Conservation (phyloP, 2,329 filamentous ascomycete species). For the Curvularia sp. region DNA sequence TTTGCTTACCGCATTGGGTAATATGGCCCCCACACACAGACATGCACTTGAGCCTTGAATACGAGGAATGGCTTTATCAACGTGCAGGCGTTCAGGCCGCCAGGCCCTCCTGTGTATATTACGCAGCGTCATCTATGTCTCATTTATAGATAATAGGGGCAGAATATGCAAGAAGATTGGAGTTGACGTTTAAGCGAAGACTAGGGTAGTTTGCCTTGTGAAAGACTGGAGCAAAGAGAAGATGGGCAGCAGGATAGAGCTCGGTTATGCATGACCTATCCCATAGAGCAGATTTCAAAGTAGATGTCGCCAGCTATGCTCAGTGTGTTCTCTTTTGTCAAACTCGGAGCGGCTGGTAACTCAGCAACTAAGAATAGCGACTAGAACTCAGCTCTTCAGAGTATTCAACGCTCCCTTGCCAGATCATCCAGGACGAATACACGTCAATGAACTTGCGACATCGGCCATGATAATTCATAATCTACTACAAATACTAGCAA, state of each 20-base stretch:
- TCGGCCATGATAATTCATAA: not conserved
- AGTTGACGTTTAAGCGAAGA: not conserved
- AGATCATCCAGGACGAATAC: not conserved
- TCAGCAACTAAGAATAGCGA: not conserved
- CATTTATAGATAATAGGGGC: not conserved
- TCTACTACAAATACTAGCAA: not conserved
- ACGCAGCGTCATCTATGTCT: not conserved
- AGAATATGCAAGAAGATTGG: not conserved
- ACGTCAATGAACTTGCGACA: not conserved
- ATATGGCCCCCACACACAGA: not conserved
- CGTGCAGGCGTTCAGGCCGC: no score
- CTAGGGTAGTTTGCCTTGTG: conserved; percentile 13
- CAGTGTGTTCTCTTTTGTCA: not conserved
- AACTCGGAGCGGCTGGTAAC: not conserved
- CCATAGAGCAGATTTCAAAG: not conserved
- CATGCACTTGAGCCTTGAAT: not conserved
- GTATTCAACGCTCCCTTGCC: not conserved
- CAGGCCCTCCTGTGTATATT: not conserved
- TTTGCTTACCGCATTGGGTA: not conserved
- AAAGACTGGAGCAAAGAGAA: conserved; percentile 14
- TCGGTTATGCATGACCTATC: not conserved
- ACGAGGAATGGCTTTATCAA: not conserved
- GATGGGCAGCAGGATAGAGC: conserved; percentile 1
- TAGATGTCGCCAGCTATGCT: not conserved
- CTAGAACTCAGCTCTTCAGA: not conserved